These are phyloP conservation scores for Stropharia rugosoannulata DNA, from an alignment of 768 basidiomycete genomes.

Conservation along the genomic window DNA sequence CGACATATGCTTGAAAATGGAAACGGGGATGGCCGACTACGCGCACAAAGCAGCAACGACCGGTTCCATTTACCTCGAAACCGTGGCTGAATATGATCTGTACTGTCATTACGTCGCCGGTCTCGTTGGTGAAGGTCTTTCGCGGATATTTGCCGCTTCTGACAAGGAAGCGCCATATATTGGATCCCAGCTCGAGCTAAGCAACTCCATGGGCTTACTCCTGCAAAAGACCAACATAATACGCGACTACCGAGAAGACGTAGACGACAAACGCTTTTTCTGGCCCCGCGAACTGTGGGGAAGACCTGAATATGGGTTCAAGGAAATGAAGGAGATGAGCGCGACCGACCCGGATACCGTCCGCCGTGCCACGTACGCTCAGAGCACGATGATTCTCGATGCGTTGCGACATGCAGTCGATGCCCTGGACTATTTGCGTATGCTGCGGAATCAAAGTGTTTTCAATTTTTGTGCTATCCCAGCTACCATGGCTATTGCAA, in stretches of 20 bases:
- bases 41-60: conserved; percentile 78
- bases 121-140: conserved; percentile 94
- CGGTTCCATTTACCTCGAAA: conserved; percentile 67
- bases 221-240: conserved; percentile 99
- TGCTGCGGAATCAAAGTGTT: conserved; percentile 87
- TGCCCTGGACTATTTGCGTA: conserved; percentile 83
- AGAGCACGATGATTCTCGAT: conserved; percentile 88
- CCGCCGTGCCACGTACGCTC: conserved; percentile 73
- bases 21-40: conserved; percentile 93
- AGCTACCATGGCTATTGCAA: conserved; percentile 94
- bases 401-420: conserved; percentile 83
- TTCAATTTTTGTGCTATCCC: conserved; percentile 98
- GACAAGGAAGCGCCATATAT: conserved; percentile 78
- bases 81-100: conserved; percentile 86
- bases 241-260: conserved; percentile 92
- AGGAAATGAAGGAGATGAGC: conserved; percentile 68
- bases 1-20: conserved; percentile 86
- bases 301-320: conserved; percentile 60
- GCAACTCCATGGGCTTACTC: conserved; percentile 93
- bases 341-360: conserved; percentile 44
- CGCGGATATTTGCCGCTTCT: conserved; percentile 83
- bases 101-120: conserved; percentile 99
- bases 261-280: conserved; percentile 81
- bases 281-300: conserved; percentile 97
- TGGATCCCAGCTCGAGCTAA: conserved; percentile 78